A percentile compares a stretch with the other conserved stretches of the same genome.
phyloP scores from a whole-genome alignment of 2,329 filamentous ascomycete species.

The Microdochium paspali region DNA sequence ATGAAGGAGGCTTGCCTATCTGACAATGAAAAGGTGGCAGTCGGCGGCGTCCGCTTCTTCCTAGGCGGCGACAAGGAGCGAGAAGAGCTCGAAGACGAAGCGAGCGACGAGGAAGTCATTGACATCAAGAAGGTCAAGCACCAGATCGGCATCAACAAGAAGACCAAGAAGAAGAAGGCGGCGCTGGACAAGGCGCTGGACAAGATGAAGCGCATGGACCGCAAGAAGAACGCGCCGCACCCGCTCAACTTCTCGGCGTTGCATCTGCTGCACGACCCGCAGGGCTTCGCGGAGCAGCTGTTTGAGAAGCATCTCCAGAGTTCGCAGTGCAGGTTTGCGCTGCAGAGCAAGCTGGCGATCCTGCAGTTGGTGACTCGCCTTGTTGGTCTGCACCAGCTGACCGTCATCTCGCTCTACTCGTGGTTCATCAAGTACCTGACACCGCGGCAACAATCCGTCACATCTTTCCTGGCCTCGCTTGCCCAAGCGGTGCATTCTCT shows the following conservation, averaged over 20 bases:
- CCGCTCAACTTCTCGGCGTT: conserved; percentile 93
- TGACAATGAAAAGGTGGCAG: conserved; percentile 86
- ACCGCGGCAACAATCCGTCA: conserved; percentile 80
- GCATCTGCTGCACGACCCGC: conserved; percentile 87
- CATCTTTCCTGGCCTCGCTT: conserved; percentile 83
- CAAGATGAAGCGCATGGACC: conserved; percentile 74
- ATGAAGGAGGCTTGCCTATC: conserved; percentile 91
- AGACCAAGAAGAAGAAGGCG: conserved; percentile 78
- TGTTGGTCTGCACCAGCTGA: conserved; percentile 87
- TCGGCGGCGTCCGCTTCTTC: conserved; percentile 87
- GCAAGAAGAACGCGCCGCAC: conserved; percentile 80
- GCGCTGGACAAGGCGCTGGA: conserved; percentile 71
- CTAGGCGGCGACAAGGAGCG: conserved; percentile 91
- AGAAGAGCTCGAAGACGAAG: conserved; percentile 85
- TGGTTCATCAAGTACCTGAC: conserved; percentile 93
- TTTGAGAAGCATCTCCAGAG: conserved; percentile 89
- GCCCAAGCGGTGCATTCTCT: conserved; percentile 87
- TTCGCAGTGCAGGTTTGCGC: conserved; percentile 70
- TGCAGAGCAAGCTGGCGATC: conserved; percentile 85
- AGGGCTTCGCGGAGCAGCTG: conserved; percentile 82
- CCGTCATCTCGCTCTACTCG: conserved; percentile 82
- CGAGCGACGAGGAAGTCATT: conserved; percentile 68
- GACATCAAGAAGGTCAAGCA: conserved; percentile 79
- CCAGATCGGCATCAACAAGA: conserved; percentile 89
- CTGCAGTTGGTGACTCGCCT: conserved; percentile 85